Evolutionary conservation across 2,329 filamentous ascomycete genomes (phyloP).

Genomic region (Botrytis porri): DNA sequence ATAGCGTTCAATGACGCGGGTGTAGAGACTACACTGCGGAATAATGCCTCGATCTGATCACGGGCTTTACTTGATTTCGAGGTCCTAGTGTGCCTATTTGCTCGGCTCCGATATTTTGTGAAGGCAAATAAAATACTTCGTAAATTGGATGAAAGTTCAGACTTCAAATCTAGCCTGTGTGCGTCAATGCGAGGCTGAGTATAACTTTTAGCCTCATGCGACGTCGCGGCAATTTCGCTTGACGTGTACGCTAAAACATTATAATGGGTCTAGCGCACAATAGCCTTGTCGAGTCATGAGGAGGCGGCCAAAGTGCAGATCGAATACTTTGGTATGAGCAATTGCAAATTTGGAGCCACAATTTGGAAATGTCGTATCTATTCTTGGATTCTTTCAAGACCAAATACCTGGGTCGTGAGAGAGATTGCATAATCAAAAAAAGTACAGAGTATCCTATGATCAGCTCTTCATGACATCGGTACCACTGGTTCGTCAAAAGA

Average conservation of each 20-base stretch:
- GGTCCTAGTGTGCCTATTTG: neutral
- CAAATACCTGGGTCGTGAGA: neutral
- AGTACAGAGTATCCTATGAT: neutral
- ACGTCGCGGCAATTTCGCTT: neutral
- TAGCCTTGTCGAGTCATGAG: neutral
- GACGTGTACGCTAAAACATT: neutral
- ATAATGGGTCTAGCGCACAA: neutral
- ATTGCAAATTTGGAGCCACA: neutral
- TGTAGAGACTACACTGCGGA: neutral
- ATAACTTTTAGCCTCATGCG: neutral
- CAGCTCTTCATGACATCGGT: neutral
- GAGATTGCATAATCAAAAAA: neutral
- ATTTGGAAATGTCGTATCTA: neutral
- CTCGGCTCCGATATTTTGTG: neutral
- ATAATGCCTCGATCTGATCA: neutral
- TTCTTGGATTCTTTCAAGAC: neutral
- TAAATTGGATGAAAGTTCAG: neutral
- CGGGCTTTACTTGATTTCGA: neutral
- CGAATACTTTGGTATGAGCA: neutral
- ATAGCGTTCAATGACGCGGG: neutral
- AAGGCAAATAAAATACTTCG: neutral
- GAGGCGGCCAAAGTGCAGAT: neutral
- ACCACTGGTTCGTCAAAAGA: neutral
- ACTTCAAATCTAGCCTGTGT: neutral
- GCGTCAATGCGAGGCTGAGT: constrained; percentile 14